Percentiles rank a stretch among this genome's conserved stretches.
These are phyloP conservation scores for Pichia sp. DNA, from an alignment of 1,139 yeast genomes.

Conservation along the genomic window DNA sequence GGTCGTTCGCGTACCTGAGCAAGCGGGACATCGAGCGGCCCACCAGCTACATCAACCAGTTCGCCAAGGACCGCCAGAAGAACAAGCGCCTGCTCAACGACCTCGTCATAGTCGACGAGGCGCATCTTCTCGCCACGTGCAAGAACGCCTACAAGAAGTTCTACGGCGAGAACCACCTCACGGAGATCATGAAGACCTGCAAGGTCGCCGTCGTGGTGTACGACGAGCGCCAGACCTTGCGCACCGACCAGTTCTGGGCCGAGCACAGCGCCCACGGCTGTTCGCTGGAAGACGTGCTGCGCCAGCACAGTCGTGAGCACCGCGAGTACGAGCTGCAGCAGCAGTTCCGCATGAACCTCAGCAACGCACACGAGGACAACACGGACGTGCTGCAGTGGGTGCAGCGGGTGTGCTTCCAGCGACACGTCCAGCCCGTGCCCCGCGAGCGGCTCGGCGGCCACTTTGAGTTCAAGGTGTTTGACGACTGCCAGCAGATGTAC, in stretches of 20 bases:
- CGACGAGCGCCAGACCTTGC: slow-evolving; percentile 39
- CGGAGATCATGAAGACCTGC: slow-evolving; percentile 35
- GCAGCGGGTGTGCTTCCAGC: slow-evolving; percentile 31
- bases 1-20: slow-evolving; percentile 33
- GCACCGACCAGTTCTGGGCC: slow-evolving; percentile 43
- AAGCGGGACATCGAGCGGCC: slow-evolving; percentile 39
- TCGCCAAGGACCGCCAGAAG: slow-evolving; percentile 19
- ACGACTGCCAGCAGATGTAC: slow-evolving; percentile 38
- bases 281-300: background rate
- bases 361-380: slow-evolving; percentile 29
- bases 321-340: slow-evolving; percentile 26
- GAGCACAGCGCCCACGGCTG: slow-evolving; percentile 11
- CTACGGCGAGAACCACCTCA: slow-evolving; percentile 38
- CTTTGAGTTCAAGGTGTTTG: slow-evolving; percentile 39
- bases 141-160: slow-evolving; percentile 40
- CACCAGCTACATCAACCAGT: slow-evolving; percentile 37
- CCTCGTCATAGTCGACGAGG: slow-evolving; percentile 40
- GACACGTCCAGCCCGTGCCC: slow-evolving; percentile 33
- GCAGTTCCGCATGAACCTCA: slow-evolving; percentile 37
- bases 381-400: slow-evolving; percentile 36
- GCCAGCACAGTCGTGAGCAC: background rate
- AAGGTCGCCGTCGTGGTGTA: slow-evolving; percentile 37
- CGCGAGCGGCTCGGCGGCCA: slow-evolving; percentile 19
- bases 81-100: slow-evolving; percentile 25
- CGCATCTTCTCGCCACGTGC: slow-evolving; percentile 38